Evolutionary conservation across 257 asterid genomes (phyloP), one percentile per base, ranked within the genome.

Genomic region (Lantana camara): DNA sequence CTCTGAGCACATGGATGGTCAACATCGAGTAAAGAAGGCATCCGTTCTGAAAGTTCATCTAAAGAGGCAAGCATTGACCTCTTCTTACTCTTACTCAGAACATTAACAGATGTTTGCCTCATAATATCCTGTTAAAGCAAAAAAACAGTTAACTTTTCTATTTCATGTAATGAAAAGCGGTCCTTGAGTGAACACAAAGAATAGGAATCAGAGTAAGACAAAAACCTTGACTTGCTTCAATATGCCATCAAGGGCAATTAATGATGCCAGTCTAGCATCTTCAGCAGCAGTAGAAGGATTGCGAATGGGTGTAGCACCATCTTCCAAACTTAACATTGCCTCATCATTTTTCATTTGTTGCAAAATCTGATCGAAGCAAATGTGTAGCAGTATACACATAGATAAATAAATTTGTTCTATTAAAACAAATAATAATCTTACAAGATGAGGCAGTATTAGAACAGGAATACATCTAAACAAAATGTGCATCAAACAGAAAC

Each of bases 211-310:
- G 45, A 76, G 60, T 62, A 50, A 73, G 71, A 60, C 17, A 55
- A 49, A 58, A 64, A 88, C 98, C 99, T 94, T 84, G 86, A 77
- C 88, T 83, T 88, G 89, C 83, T 90, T 94, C 87, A 94, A 64
- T 55, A 94, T 82, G 82, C 91, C 82, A 76, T 90, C 98, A 50
- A 94, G 96, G 70, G 98, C 80, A 65, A 94, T 85, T 70, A 94
- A 75, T 58, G 99, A 94, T 35, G 99, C 99, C 48, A 94, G 81
- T 61, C 99, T 82, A 58, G 99, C 92, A 85, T 94, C 98, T 88
- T 94, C 99, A 7, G 89, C 88, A 48, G 96, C 98, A 69, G 98
- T 90, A 29, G 98, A 90, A 77, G 99, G 96, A 79, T 84, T 83
- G 44, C 85, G 83, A 70, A 90, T 76, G 29, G 96, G 96, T 53